Conservation (phyloP, 371 early-diverging fungal species). For the Mycotypha africana region DNA sequence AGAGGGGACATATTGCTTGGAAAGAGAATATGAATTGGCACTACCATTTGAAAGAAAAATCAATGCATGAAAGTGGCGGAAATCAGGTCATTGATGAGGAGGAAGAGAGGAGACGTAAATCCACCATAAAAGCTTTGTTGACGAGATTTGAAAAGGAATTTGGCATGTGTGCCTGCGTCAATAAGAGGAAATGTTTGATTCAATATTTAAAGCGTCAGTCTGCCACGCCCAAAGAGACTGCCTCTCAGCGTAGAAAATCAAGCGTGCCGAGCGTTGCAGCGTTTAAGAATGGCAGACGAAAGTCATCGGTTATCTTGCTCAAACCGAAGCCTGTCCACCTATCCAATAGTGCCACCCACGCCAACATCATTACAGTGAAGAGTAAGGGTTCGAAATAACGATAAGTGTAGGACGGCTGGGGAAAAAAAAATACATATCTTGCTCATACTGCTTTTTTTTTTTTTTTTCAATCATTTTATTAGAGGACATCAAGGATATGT, state of each 20-base stretch:
- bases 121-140: constrained; percentile 38
- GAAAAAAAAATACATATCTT: no score
- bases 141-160: constrained; percentile 26
- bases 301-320: constrained; percentile 7
- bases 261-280: not conserved
- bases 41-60: constrained; percentile 6
- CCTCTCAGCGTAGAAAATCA: not conserved
- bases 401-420: not conserved
- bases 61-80: constrained; percentile 1
- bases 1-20: constrained; percentile 26
- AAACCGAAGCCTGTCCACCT: constrained; percentile 8
- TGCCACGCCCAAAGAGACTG: constrained; percentile 1
- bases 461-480: not conserved
- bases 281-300: constrained; percentile 1
- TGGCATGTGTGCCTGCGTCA: constrained; percentile 42
- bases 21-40: constrained; percentile 22
- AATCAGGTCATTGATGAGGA: constrained; percentile 27
- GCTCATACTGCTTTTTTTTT: no score
- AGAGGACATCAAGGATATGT: constrained; percentile 1
- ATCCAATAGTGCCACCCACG: no score
- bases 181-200: constrained; percentile 33
- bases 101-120: constrained; percentile 15
- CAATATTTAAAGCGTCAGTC: constrained; percentile 22
- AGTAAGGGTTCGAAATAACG: no score
- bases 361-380: no score